Percentiles rank a stretch among this genome's conserved stretches.
Conservation (phyloP, 2,329 filamentous ascomycete species). For the Chrysosporium keratinophilum region DNA sequence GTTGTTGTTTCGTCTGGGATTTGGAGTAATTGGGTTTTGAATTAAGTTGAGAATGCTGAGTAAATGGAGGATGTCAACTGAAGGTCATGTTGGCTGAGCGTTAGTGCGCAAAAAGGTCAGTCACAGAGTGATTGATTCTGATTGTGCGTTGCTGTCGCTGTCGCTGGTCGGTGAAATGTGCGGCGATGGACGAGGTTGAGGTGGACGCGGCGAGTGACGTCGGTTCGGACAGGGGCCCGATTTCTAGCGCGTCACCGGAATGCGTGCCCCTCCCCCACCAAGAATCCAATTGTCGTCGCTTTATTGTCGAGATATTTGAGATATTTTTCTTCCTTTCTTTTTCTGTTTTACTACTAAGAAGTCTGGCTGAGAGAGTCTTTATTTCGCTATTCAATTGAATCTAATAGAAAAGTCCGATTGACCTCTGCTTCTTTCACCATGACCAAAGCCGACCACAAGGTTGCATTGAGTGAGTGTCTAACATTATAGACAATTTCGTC, state of each 20-base stretch:
- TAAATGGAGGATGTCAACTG: background rate
- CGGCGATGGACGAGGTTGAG: background rate
- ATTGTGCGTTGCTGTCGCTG: background rate
- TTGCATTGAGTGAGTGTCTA: conserved; percentile 51
- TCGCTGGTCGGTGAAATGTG: background rate
- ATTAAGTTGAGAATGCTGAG: background rate
- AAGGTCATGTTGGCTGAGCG: background rate
- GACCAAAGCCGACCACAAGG: conserved; percentile 59
- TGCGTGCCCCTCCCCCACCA: conserved; percentile 12
- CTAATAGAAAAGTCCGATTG: conserved; percentile 5
- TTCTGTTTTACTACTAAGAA: background rate
- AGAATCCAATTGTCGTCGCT: background rate
- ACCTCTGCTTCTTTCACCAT: conserved; percentile 38
- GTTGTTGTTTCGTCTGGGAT: background rate
- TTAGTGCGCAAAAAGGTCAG: background rate
- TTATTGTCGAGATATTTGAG: background rate
- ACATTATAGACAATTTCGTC: conserved; percentile 16
- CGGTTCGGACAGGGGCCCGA: background rate
- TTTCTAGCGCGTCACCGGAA: conserved; percentile 1
- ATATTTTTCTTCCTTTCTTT: conserved; percentile 1
- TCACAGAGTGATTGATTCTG: background rate
- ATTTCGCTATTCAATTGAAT: conserved; percentile 1
- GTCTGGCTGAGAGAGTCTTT: background rate
- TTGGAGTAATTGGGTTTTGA: background rate
- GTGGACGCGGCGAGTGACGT: conserved; percentile 4